These are phyloP conservation scores for Sanghuangporus sanghuang DNA, from an alignment of 1,284 basidiomycete genomes.

Conservation along the genomic window DNA sequence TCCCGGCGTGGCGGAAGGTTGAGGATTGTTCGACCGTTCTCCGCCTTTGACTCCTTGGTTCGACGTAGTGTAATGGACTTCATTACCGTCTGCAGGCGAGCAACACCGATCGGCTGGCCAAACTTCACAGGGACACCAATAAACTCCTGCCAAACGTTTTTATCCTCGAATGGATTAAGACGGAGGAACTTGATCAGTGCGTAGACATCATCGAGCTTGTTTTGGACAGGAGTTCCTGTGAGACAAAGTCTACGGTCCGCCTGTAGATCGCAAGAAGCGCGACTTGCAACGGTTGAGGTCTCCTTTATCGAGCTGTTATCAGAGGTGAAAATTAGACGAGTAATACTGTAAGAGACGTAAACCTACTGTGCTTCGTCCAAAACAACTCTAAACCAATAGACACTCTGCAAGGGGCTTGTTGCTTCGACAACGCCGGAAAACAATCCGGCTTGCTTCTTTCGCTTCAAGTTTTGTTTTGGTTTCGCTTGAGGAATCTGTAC, in stretches of 20 bases:
- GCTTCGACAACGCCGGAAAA: slow-evolving; percentile 49
- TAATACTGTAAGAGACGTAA: slow-evolving; percentile 7
- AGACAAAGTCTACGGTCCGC: slow-evolving; percentile 91
- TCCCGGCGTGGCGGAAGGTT: slow-evolving; percentile 84
- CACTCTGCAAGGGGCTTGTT: slow-evolving; percentile 86
- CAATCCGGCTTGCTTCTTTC: slow-evolving; percentile 56
- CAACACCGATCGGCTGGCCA: slow-evolving; percentile 87
- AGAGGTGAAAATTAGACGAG: neutral
- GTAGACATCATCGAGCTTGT: slow-evolving; percentile 97
- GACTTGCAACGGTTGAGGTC: slow-evolving; percentile 87
- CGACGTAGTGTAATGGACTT: slow-evolving; percentile 93
- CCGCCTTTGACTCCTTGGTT: slow-evolving; percentile 85
- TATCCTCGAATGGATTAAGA: slow-evolving; percentile 89
- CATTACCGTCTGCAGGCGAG: slow-evolving; percentile 96
- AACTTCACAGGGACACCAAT: slow-evolving; percentile 91
- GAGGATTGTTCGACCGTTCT: slow-evolving; percentile 82
- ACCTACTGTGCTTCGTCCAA: slow-evolving; percentile 97
- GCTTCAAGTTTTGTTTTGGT: slow-evolving; percentile 52
- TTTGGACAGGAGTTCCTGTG: slow-evolving; percentile 98
- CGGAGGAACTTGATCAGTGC: slow-evolving; percentile 96
- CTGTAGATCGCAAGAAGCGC: slow-evolving; percentile 91
- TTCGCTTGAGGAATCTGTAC: slow-evolving; percentile 50
- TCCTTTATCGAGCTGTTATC: slow-evolving; percentile 90
- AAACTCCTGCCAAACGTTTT: slow-evolving; percentile 88
- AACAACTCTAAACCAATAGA: slow-evolving; percentile 97